Evolutionary conservation across 257 asterid species (phyloP).

Genomic region (Fraxinus pennsylvanica): DNA sequence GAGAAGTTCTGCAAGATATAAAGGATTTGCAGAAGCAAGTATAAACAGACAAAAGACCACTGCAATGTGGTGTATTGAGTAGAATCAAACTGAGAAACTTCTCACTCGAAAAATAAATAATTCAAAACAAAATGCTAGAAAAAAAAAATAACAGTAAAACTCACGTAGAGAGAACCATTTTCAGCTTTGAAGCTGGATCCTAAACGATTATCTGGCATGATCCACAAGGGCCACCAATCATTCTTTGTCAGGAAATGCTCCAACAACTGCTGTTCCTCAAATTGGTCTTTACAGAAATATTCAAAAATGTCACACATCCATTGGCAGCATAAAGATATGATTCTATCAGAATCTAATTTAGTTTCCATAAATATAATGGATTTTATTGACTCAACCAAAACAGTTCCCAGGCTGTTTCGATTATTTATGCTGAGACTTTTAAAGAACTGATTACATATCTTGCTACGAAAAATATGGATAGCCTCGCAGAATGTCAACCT

Average conservation of each 20-base stretch:
- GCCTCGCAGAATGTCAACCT: slow-evolving; percentile 66
- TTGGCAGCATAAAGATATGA: slow-evolving; percentile 67
- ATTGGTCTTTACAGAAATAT: slow-evolving; percentile 57
- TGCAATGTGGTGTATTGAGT: neutral
- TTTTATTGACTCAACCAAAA: slow-evolving; percentile 58
- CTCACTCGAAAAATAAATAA: neutral
- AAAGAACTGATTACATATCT: slow-evolving; percentile 48
- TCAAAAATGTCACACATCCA: slow-evolving; percentile 70
- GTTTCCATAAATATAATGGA: slow-evolving; percentile 48
- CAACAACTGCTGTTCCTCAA: slow-evolving; percentile 78
- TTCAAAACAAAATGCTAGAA: slow-evolving; percentile 4
- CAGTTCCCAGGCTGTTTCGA: slow-evolving; percentile 49
- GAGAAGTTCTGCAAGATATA: slow-evolving; percentile 8
- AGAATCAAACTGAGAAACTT: neutral
- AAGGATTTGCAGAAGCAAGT: neutral
- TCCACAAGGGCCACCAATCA: slow-evolving; percentile 76
- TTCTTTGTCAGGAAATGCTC: slow-evolving; percentile 60
- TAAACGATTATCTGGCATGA: slow-evolving; percentile 46
- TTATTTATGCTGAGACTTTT: slow-evolving; percentile 38
- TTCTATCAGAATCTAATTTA: slow-evolving; percentile 44
- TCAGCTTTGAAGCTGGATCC: slow-evolving; percentile 49
- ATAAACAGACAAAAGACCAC: neutral
- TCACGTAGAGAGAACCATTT: slow-evolving; percentile 52
- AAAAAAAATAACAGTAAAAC: slow-evolving; percentile 32
- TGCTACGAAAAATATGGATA: slow-evolving; percentile 50